Percentiles rank a stretch among this genome's conserved stretches.
phyloP scores from a whole-genome alignment of 139 green algal genomes.

The Micromonas pusilla region DNA sequence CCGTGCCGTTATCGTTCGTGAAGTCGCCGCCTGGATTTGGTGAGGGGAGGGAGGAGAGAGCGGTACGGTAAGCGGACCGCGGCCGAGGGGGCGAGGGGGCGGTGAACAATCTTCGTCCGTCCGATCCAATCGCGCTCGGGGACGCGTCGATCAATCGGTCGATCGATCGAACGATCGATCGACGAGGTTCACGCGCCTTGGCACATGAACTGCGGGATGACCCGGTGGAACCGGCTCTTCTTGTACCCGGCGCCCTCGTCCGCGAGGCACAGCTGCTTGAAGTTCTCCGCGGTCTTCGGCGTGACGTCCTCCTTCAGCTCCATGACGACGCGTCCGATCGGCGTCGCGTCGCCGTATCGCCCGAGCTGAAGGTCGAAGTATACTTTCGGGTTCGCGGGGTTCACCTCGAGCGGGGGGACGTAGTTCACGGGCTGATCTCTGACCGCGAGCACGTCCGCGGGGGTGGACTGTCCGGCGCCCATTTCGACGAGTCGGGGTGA shows the following conservation, averaged over 20 bases:
- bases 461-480: background rate
- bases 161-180: too few species aligned
- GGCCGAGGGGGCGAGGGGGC: too few species aligned
- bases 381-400: conserved; percentile 42
- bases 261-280: conserved; percentile 58
- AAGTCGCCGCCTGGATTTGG: conserved; percentile 48
- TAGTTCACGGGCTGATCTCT: background rate
- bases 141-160: too few species aligned
- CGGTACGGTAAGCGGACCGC: too few species aligned
- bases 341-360: conserved; percentile 54
- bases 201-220: conserved; percentile 36
- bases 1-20: conserved; percentile 61
- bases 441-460: background rate
- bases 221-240: conserved; percentile 56
- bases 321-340: conserved; percentile 73
- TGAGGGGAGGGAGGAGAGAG: background rate
- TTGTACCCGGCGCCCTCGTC: conserved; percentile 51
- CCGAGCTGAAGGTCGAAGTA: conserved; percentile 88
- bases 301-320: conserved; percentile 52
- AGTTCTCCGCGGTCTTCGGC: conserved; percentile 89
- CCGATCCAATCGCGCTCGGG: too few species aligned
- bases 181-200: too few species aligned
- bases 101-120: too few species aligned
- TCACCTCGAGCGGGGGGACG: background rate
- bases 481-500: too few species aligned